These are phyloP conservation scores for Thermothielavioides terrestris DNA, from an alignment of 495 filamentous ascomycete genomes.

Conservation along the genomic window DNA sequence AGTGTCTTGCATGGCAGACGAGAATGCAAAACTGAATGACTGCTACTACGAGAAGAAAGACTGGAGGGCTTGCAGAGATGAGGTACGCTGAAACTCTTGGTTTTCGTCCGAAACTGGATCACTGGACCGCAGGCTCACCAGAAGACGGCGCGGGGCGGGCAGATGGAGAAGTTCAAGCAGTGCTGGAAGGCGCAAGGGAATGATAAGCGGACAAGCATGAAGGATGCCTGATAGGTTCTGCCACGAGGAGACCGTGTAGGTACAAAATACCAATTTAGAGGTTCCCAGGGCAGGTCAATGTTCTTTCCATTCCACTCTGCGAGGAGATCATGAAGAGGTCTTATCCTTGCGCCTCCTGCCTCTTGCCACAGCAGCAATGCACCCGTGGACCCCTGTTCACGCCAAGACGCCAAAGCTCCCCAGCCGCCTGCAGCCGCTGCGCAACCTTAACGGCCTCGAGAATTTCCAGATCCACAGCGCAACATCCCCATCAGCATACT, in stretches of 20 bases:
- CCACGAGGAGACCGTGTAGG: not conserved
- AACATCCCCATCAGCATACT: not conserved
- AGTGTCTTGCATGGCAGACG: conserved; percentile 47
- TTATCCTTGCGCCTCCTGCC: no score
- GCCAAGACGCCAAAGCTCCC: conserved; percentile 14
- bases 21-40: conserved; percentile 86
- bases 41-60: conserved; percentile 96
- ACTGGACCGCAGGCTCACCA: conserved; percentile 8
- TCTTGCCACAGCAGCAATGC: no score
- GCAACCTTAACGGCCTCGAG: conserved; percentile 3
- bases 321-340: no score
- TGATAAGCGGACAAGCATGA: conserved; percentile 67
- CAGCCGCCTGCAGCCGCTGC: no score
- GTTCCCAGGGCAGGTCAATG: no score
- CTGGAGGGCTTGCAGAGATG: conserved; percentile 81
- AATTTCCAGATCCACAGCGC: conserved; percentile 1
- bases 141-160: conserved; percentile 4
- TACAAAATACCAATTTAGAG: not conserved
- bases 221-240: conserved; percentile 40
- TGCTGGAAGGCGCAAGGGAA: conserved; percentile 95
- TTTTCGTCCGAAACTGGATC: conserved; percentile 8
- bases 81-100: conserved; percentile 54
- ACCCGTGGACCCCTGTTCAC: not conserved
- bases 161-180: conserved; percentile 89
- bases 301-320: no score